Evolutionary conservation across 208 protist species (phyloP), one percentile per base, ranked within the genome.

Genomic region (Acanthamoeba healyi): DNA sequence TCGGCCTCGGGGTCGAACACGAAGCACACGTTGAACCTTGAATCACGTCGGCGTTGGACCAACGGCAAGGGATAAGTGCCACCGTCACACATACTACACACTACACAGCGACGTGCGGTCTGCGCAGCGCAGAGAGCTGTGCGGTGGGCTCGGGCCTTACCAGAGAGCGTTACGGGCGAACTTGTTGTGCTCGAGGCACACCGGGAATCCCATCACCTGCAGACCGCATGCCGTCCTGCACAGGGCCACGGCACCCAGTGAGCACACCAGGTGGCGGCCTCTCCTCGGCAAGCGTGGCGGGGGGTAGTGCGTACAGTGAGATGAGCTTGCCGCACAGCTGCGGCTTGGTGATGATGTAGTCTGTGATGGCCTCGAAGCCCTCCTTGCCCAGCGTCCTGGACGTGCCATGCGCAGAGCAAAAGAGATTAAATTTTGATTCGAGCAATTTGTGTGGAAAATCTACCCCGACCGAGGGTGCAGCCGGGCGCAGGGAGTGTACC

Each of bases 291-390:
- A 54, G 42, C 0, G 14, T 26, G n/a, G 17, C 6, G 17, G 29
- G 36, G 54, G 26, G 36, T 2, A 32, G n/a, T 10, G 7, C 46
- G 38, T 90, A 94, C 84, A 95, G 5, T 24, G 94, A 72, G 10
- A 96, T 58, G 29, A 95, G 92, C 51, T 87, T 90, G 72, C 95
- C 92, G 49, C 94, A 96, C 36, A 96, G 70, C 63, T 95, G 82
- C 10, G 94, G 94, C 82, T 96, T 96, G 15, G 95, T 81, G 74
- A 96, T 95, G 34, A 96, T 84, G 87, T 95, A 95, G 22, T 96
- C 95, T 14, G 67, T 77, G 19, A 96, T 56, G 46, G 87, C 89
- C 17, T 95, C 94, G 46, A 96, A 96, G 46, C 44, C 87, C 36
- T 96, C 95, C 29, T 89, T 38, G 32, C 46, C 12, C 26, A 95